Evolutionary conservation across 2,329 filamentous ascomycete species (phyloP).

Genomic region (Microsporum ferrugineum): DNA sequence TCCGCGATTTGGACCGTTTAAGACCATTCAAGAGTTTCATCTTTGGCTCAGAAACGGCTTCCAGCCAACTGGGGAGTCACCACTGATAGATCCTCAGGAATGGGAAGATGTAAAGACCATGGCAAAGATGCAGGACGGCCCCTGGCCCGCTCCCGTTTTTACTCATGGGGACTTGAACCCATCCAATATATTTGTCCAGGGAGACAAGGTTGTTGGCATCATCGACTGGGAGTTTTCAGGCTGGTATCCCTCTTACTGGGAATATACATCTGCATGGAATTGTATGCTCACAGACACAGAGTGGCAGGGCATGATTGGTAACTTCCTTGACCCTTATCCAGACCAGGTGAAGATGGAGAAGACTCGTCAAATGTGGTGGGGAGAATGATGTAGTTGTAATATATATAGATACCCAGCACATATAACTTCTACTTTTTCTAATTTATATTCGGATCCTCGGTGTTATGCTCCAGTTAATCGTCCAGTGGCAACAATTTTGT

Average conservation of each 20-base stretch:
- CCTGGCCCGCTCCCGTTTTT: conserved; percentile 32
- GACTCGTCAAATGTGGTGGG: conserved; percentile 30
- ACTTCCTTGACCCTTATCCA: conserved; percentile 30
- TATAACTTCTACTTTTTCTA: background rate
- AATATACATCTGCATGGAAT: conserved; percentile 9
- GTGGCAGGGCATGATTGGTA: conserved; percentile 24
- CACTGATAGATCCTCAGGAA: conserved; percentile 13
- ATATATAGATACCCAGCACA: conserved; percentile 7
- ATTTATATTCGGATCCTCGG: background rate
- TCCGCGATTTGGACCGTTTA: conserved; percentile 24
- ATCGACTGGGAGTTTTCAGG: conserved; percentile 9
- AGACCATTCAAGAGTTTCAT: conserved; percentile 25
- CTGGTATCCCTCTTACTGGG: conserved; percentile 7
- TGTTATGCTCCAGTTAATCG: too few species aligned
- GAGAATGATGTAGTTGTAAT: conserved; percentile 16
- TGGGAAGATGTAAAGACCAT: conserved; percentile 25
- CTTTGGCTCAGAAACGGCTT: conserved; percentile 20
- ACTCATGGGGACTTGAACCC: conserved; percentile 37
- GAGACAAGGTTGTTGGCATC: conserved; percentile 14
- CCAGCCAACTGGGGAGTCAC: conserved; percentile 10
- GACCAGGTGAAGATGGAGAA: conserved; percentile 34
- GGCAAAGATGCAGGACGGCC: conserved; percentile 26
- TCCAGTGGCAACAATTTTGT: too few species aligned
- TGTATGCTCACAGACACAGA: conserved; percentile 21
- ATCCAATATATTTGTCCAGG: conserved; percentile 18